Evolutionary conservation across 1,284 basidiomycete genomes (phyloP).

Genomic region (Leccinum fallax): DNA sequence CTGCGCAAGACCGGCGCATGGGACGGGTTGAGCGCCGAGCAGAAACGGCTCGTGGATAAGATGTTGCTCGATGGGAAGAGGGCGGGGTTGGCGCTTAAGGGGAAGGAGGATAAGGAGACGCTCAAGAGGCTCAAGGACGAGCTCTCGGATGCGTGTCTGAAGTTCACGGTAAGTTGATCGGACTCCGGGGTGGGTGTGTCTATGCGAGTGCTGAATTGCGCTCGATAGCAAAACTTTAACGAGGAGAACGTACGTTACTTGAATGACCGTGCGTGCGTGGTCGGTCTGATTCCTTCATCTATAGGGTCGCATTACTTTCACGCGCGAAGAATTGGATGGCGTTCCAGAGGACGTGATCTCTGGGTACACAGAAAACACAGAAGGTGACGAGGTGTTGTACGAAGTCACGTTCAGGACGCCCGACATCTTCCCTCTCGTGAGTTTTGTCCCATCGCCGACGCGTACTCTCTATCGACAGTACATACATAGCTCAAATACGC

Average conservation of each 20-base stretch:
- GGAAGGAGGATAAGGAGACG: too few species aligned
- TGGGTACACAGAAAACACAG: constrained; percentile 67
- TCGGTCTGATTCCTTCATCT: background rate
- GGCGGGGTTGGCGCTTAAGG: too few species aligned
- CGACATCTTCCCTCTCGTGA: constrained; percentile 76
- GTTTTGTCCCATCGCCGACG: constrained; percentile 23
- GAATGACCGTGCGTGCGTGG: background rate
- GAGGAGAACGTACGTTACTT: constrained; percentile 67
- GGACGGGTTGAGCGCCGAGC: constrained; percentile 47
- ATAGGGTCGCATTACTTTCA: constrained; percentile 66
- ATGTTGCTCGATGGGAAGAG: constrained; percentile 25
- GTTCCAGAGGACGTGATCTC: constrained; percentile 77
- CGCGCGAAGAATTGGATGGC: constrained; percentile 72
- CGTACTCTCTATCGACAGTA: background rate
- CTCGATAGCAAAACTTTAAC: constrained; percentile 76
- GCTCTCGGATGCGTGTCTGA: constrained; percentile 50
- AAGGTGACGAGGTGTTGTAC: constrained; percentile 58
- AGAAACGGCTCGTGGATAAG: constrained; percentile 50
- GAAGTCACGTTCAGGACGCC: constrained; percentile 59
- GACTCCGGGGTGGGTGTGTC: too few species aligned
- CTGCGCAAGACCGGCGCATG: constrained; percentile 55
- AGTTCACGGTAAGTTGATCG: background rate
- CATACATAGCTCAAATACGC: constrained; percentile 72
- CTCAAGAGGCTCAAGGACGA: too few species aligned
- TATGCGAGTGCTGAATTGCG: background rate